Evolutionary conservation across 306 rosid species (phyloP).

Genomic region (Quercus mongolica): DNA sequence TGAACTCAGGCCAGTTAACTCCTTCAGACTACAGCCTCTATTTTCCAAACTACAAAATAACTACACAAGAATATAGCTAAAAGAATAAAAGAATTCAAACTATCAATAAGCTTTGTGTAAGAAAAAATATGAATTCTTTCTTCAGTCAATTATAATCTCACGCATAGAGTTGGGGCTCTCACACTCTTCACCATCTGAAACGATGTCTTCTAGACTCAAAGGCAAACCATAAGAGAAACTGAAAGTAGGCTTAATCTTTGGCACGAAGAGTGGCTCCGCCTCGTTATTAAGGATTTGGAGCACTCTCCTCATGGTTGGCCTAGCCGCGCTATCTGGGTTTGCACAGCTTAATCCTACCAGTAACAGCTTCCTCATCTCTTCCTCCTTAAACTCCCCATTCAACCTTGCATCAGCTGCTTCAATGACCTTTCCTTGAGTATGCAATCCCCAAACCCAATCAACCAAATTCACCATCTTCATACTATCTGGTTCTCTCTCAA

Average conservation of each 20-base stretch:
- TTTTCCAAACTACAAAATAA: conserved; percentile 6
- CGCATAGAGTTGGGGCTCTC: conserved; percentile 16
- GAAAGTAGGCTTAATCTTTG: conserved; percentile 43
- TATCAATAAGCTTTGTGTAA: background rate
- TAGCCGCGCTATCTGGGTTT: conserved; percentile 39
- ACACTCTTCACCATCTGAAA: conserved; percentile 48
- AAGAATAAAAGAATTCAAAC: conserved; percentile 35
- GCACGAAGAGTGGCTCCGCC: conserved; percentile 31
- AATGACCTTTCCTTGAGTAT: conserved; percentile 41
- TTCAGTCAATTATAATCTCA: conserved; percentile 33
- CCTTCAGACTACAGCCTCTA: conserved; percentile 29
- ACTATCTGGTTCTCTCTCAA: conserved; percentile 31
- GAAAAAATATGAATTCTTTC: background rate
- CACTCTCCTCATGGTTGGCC: conserved; percentile 56
- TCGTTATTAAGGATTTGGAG: conserved; percentile 44
- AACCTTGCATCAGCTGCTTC: conserved; percentile 50
- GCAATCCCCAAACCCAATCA: conserved; percentile 59
- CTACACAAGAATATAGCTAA: background rate
- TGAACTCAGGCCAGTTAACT: conserved; percentile 49
- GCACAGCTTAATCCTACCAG: conserved; percentile 53
- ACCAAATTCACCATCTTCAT: conserved; percentile 50
- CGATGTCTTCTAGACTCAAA: conserved; percentile 56
- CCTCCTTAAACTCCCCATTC: conserved; percentile 43
- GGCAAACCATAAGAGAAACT: conserved; percentile 46
- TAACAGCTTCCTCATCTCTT: conserved; percentile 45